Base-by-base conservation (phyloP, 345 rosid species). In the Linum usitatissimum region DNA sequence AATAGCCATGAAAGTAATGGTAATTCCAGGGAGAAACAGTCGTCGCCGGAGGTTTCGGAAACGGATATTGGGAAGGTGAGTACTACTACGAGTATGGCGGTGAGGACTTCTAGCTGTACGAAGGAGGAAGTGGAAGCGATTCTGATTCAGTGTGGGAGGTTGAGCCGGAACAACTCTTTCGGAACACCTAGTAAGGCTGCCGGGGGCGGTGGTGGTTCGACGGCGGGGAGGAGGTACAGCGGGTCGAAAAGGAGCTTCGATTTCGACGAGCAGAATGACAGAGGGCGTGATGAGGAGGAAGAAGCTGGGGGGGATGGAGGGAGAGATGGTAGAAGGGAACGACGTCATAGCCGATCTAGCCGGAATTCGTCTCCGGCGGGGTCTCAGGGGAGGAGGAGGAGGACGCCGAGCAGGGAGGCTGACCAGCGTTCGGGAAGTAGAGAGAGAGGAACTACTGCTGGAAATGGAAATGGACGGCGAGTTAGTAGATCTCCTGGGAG, bases 171-270 rank as follows among this genome's bases (percentile, higher is more conserved):
- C 72, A 87, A 87, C 70, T 88, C 98, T 2, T 81, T 83, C 0
- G 82, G 73, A 13, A 45, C 51, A 1, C 59, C 65, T 0, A 64
- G 76, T 0, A 82, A 80, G 72, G 57, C 69, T 4, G 38, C 38
- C 4, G 38, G 38, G 3, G 38, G 38, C 4, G 38, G 38, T 7
- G 8, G 38, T 0, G 38, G 38, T 0, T 68, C 77, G 3, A 71
- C 76, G 18, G 78, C 82, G 0, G 73, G 79, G 6, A 72, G 80
- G 30, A 87, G 80, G 30, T 87, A 87, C 31, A 83, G 95, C 0
- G 97, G 99, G n/a, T 86, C 91, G 17, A 93, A 93, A 75, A 81
- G 99, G 58, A 93, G 99, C 66, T 93, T 77, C 28, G 95, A 92
- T 61, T 84, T 86, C 6, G 96, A 92, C 55, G 65, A 78, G 51